These are phyloP conservation scores for Elongisporangium prolatum DNA, from an alignment of 352 stramenopile species.

Conservation along the genomic window DNA sequence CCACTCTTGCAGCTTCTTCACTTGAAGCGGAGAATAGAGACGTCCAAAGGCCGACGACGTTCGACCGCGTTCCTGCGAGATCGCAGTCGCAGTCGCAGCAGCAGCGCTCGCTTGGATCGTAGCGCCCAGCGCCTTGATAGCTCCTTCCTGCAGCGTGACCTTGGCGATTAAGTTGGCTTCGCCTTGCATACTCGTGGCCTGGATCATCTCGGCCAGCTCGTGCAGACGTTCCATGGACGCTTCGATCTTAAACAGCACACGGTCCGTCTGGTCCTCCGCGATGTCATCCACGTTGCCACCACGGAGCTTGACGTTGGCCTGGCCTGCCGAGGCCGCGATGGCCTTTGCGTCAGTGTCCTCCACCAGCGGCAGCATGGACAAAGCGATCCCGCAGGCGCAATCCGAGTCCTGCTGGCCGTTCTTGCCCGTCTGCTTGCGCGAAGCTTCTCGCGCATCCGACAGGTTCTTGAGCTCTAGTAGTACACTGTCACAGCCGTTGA, in stretches of 20 bases:
- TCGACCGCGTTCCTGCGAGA: conserved; percentile 65
- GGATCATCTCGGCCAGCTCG: conserved; percentile 75
- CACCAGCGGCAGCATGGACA: conserved; percentile 53
- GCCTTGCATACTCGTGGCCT: conserved; percentile 81
- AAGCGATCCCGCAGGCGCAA: conserved; percentile 53
- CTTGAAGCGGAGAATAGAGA: conserved; percentile 58
- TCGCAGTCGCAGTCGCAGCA: conserved; percentile 55
- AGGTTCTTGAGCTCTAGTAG: conserved; percentile 76
- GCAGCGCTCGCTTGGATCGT: conserved; percentile 63
- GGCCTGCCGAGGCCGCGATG: conserved; percentile 4
- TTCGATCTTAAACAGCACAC: conserved; percentile 71
- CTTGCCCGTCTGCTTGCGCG: conserved; percentile 37
- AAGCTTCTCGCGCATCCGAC: conserved; percentile 43
- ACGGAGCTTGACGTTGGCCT: conserved; percentile 3
- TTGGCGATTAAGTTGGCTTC: conserved; percentile 78
- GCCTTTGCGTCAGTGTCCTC: conserved; percentile 9
- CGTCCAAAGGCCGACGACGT: conserved; percentile 43
- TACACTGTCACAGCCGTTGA: conserved; percentile 70
- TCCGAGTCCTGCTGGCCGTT: conserved; percentile 21
- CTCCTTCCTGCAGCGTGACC: conserved; percentile 51
- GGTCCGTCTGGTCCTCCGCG: conserved; percentile 77
- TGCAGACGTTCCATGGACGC: conserved; percentile 60
- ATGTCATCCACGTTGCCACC: conserved; percentile 37
- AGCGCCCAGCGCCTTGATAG: conserved; percentile 49
- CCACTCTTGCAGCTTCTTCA: conserved; percentile 82